A percentile compares a stretch with the other conserved stretches of the same genome.
Evolutionary conservation across 768 basidiomycete species (phyloP).

Genomic region (Nevesoporus exiguus): DNA sequence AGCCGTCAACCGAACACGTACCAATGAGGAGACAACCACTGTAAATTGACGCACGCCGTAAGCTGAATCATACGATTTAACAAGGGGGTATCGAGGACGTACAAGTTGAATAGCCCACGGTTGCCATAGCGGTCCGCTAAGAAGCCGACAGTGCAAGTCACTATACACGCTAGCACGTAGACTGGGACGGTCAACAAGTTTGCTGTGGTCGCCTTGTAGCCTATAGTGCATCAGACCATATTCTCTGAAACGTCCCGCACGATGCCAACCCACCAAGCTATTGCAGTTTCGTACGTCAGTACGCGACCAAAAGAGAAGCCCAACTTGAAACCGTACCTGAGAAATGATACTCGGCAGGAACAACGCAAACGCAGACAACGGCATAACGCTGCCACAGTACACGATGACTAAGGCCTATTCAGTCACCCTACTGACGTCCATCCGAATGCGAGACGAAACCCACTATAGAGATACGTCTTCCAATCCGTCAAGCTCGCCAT

Average conservation of each 20-base stretch:
- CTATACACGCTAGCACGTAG: slow-evolving; percentile 63
- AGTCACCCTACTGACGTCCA: not conserved
- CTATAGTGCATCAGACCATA: slow-evolving; percentile 28
- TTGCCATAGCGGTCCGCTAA: slow-evolving; percentile 57
- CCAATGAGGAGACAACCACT: slow-evolving; percentile 30
- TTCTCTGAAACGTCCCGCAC: not conserved
- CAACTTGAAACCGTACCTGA: slow-evolving; percentile 40
- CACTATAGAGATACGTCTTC: slow-evolving; percentile 59
- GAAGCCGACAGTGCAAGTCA: slow-evolving; percentile 64
- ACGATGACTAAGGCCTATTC: slow-evolving; percentile 43
- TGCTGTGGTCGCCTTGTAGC: slow-evolving; percentile 66
- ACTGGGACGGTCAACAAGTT: slow-evolving; percentile 79
- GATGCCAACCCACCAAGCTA: slow-evolving; percentile 38
- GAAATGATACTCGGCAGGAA: slow-evolving; percentile 80
- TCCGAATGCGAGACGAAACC: not conserved
- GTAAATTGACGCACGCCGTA: not conserved
- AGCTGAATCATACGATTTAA: not conserved
- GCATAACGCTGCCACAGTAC: slow-evolving; percentile 57
- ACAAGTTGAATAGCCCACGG: slow-evolving; percentile 66
- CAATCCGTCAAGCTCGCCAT: slow-evolving; percentile 59
- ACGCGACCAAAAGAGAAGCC: not conserved
- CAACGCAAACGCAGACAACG: slow-evolving; percentile 72
- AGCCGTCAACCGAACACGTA: slow-evolving; percentile 1
- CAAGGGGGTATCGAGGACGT: slow-evolving; percentile 18
- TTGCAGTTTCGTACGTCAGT: not conserved